Evolutionary conservation across 495 filamentous ascomycete species (phyloP), one percentile per base, ranked within the genome.

Genomic region (Hypoxylon perforatum): DNA sequence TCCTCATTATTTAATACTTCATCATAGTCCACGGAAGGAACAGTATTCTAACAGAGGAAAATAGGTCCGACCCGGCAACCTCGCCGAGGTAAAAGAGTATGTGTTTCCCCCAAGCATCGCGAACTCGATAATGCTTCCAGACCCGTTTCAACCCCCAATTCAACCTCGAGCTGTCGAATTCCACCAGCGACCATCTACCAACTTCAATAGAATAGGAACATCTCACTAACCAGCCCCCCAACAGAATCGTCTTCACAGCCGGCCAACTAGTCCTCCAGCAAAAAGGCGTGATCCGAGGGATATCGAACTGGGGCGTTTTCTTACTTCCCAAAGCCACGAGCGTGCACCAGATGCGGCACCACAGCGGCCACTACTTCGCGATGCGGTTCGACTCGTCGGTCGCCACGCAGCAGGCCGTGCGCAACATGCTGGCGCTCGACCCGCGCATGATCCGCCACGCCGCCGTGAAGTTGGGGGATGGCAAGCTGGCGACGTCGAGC

Each of bases 21-120:
- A n/a, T n/a, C n/a, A n/a, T n/a, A n/a, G n/a, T n/a, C n/a, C n/a
- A n/a, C n/a, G n/a, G n/a, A 52, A 35, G 25, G 30, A 51, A 46
- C 45, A 17, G 63, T 60, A 71, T 60, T 15, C 57, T 73, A 54
- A 63, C 38, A 8, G 21, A 23, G 17, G 33, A 7, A 1, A 12
- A 35, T 70, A 99, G 95, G 93, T 94, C 82, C 94, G 94, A 70
- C 90, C 91, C 51, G 91, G 90, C 82, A 92, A 87, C 75, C 81
- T 97, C 69, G 80, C 83, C 72, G 95, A 98, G 82, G 92, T 97
- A 70, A 95, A 95, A 85, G 95, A 99, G 93, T 96, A 85, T 66
- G 85, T 82, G 47, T 42, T 38, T 42, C 51, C 44, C 50, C 22
- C 53, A 35, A 61, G 36, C 48, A 33, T 30, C 28, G 19, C 33